A percentile compares a stretch with the other conserved stretches of the same genome.
phyloP scores from a whole-genome alignment of 306 rosid genomes.

The Alnus rubra region DNA sequence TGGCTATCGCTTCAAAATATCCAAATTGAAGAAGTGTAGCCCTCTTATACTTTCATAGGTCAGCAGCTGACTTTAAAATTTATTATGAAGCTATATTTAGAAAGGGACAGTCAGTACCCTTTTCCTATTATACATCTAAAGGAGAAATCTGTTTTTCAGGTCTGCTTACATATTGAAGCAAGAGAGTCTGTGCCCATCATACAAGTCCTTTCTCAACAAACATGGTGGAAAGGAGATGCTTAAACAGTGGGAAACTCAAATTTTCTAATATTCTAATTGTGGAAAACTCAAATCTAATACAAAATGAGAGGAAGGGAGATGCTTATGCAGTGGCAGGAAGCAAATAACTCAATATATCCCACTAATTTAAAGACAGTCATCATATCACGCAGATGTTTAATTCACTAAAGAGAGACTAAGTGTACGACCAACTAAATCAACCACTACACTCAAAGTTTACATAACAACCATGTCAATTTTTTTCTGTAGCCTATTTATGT shows the following conservation, averaged over 20 bases:
- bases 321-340: background rate
- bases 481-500: background rate
- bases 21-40: conserved; percentile 10
- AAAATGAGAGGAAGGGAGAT: background rate
- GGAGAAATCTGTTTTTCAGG: conserved; percentile 39
- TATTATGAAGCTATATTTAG: conserved; percentile 11
- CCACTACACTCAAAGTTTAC: background rate
- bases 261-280: background rate
- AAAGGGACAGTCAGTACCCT: background rate
- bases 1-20: background rate
- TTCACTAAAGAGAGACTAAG: background rate
- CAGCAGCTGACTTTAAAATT: conserved; percentile 9
- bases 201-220: conserved; percentile 87
- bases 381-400: background rate
- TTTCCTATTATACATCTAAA: background rate
- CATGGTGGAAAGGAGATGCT: conserved; percentile 84
- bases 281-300: too few species aligned
- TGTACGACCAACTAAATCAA: background rate
- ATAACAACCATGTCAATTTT: background rate
- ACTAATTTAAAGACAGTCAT: background rate
- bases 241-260: too few species aligned
- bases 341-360: background rate
- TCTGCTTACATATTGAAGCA: conserved; percentile 93
- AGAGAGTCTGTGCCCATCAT: conserved; percentile 89
- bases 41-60: background rate